Conservation (phyloP, 2,329 filamentous ascomycete species). For the Aspergillus bombycis region DNA sequence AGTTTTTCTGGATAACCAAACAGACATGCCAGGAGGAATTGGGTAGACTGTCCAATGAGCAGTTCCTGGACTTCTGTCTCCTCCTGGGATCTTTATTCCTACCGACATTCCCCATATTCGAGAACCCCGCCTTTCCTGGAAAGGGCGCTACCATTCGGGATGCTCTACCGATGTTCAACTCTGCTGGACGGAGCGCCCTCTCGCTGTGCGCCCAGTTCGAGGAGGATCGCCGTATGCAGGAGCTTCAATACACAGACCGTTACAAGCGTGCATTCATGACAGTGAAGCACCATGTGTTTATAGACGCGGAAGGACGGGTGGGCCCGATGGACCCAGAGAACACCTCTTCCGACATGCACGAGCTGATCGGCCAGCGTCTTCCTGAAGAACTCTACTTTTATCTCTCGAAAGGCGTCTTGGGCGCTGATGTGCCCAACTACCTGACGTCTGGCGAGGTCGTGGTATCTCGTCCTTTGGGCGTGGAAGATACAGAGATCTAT, state of each 20-base stretch:
- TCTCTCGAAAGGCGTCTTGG: conserved; percentile 78
- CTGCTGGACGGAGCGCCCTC: conserved; percentile 67
- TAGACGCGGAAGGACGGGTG: conserved; percentile 76
- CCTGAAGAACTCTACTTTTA: conserved; percentile 92
- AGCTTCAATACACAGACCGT: conserved; percentile 78
- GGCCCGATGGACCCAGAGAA: conserved; percentile 72
- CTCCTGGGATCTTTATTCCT: conserved; percentile 83
- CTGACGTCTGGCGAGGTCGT: conserved; percentile 78
- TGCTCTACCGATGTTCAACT: conserved; percentile 75
- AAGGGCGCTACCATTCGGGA: conserved; percentile 68
- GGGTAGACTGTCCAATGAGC: conserved; percentile 64
- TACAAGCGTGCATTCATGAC: conserved; percentile 85
- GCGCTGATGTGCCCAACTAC: conserved; percentile 77
- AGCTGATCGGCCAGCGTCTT: conserved; percentile 86
- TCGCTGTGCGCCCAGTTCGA: conserved; percentile 76
- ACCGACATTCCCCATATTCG: conserved; percentile 75
- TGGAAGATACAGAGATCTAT: conserved; percentile 78
- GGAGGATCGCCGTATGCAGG: conserved; percentile 73
- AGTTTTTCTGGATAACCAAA: conserved; percentile 67
- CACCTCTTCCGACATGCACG: conserved; percentile 80
- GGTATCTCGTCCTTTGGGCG: conserved; percentile 82
- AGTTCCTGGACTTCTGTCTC: conserved; percentile 82
- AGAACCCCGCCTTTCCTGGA: conserved; percentile 60
- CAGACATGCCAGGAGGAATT: conserved; percentile 71
- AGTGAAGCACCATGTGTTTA: conserved; percentile 83